Evolutionary conservation across 2,329 filamentous ascomycete species (phyloP), one percentile per base, ranked within the genome.

Genomic region (Cercospora sesami): DNA sequence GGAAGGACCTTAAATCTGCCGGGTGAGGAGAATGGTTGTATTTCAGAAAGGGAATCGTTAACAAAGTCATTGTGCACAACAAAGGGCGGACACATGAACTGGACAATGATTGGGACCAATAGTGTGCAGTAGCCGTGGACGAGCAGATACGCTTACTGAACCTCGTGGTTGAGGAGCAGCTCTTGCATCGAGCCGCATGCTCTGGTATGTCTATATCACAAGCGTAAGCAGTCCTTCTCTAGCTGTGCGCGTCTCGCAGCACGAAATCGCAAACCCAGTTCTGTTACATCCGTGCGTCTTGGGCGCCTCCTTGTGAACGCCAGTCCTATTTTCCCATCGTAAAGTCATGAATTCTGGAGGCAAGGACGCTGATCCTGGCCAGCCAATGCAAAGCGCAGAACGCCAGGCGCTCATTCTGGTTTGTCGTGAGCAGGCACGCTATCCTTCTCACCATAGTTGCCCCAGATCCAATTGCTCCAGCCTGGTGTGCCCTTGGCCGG

Each of bases 391-490:
- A 23, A 23, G 12, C 30, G 51, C 39, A 23, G n/a, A 18, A 36
- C 30, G 12, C 28, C 33, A 42, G 45, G 39, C 36, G 45, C 28
- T 58, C 33, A 64, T 26, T 64, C 62, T 57, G 77, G 73, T 72
- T 79, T 79, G 71, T 73, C 75, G 23, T 73, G 68, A 63, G 76
- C 71, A 21, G 75, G 63, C 10, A 74, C 76, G 59, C 71, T 74
- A 39, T 79, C 77, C 69, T 75, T 78, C 69, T 79, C 77, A n/a
- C 78, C 78, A 65, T 79, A 79, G 63, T 74, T 76, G 4, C 76
- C 77, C 78, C 78, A 80, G 48, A 80, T 76, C 73, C 73, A 79
- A 48, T 78, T 79, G 45, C 73, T 73, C 78, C 78, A 80, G 2
- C 76, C 75, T 30, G 60, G 64, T 30, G 64, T 64, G 10, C 68